A percentile compares a stretch with the other conserved stretches of the same genome.
phyloP scores from a whole-genome alignment of 192 early-diverging fungal genomes.

The Kickxella alabastrina region DNA sequence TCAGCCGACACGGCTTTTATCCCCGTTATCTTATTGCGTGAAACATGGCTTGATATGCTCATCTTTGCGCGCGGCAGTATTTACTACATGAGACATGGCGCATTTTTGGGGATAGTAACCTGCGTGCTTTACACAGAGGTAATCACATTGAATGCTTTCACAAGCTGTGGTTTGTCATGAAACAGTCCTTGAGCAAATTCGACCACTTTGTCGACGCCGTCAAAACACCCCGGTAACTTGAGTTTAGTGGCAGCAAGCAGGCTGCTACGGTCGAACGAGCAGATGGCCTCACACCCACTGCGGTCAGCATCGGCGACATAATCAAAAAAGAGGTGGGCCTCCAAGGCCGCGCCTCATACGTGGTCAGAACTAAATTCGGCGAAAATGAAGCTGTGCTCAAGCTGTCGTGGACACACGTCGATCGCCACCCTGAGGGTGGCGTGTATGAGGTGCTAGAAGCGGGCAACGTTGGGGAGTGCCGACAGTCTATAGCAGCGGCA shows the following conservation, averaged over 20 bases:
- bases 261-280: not conserved
- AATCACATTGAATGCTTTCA: not conserved
- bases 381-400: not conserved
- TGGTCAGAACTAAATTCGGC: not conserved
- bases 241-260: not conserved
- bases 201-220: not conserved
- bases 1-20: slow-evolving; percentile 11
- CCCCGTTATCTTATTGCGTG: not conserved
- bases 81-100: not conserved
- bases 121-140: not conserved
- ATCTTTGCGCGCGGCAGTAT: slow-evolving; percentile 1
- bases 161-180: slow-evolving; percentile 1
- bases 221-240: not conserved
- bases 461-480: not conserved
- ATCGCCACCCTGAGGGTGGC: not conserved
- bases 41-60: not conserved
- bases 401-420: slow-evolving; percentile 1
- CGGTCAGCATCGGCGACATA: not conserved
- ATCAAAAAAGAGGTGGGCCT: not conserved
- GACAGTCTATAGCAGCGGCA: not conserved
- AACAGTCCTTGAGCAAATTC: not conserved
- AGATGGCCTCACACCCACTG: not conserved
- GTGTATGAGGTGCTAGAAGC: slow-evolving; percentile 2
- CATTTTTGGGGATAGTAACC: not conserved
- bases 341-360: not conserved